phyloP scores from a whole-genome alignment of 2,329 filamentous ascomycete species.

The Penicillium hordei region DNA sequence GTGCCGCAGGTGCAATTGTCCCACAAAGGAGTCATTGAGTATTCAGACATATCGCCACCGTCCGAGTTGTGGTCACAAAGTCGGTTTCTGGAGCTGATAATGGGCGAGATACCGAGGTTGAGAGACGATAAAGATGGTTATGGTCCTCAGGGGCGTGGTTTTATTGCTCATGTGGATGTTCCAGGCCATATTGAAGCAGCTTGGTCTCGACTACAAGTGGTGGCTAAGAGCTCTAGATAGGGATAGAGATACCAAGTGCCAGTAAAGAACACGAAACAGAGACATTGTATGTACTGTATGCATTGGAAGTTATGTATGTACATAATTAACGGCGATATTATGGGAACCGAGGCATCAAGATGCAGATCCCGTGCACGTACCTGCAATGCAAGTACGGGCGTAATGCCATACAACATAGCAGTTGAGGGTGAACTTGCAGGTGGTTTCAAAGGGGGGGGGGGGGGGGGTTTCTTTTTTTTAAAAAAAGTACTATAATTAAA shows the following conservation, averaged over 20 bases:
- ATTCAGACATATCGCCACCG: conserved; percentile 5
- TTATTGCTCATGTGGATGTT: conserved; percentile 48
- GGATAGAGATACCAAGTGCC: not conserved
- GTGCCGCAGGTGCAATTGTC: conserved; percentile 17
- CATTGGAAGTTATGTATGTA: not conserved
- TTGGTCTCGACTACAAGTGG: conserved; percentile 25
- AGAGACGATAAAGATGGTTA: conserved; percentile 47
- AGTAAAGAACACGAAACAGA: not conserved
- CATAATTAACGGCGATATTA: not conserved
- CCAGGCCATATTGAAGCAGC: conserved; percentile 38
- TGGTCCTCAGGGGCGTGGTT: conserved; percentile 46
- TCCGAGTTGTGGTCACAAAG: conserved; percentile 38
- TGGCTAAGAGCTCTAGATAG: conserved; percentile 5
- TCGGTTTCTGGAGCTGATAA: conserved; percentile 45
- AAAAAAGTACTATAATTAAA: not conserved
- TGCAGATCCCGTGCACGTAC: not conserved
- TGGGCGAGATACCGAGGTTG: conserved; percentile 48
- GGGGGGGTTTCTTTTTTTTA: too few species aligned
- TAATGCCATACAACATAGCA: not conserved
- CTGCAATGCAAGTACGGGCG: not conserved
- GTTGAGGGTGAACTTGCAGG: not conserved
- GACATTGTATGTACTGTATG: not conserved
- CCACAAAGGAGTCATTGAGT: conserved; percentile 7
- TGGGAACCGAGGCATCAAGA: not conserved
- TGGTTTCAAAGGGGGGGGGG: not conserved